These are phyloP conservation scores for Boletus mariae DNA, from an alignment of 1,284 basidiomycete genomes.

Conservation along the genomic window DNA sequence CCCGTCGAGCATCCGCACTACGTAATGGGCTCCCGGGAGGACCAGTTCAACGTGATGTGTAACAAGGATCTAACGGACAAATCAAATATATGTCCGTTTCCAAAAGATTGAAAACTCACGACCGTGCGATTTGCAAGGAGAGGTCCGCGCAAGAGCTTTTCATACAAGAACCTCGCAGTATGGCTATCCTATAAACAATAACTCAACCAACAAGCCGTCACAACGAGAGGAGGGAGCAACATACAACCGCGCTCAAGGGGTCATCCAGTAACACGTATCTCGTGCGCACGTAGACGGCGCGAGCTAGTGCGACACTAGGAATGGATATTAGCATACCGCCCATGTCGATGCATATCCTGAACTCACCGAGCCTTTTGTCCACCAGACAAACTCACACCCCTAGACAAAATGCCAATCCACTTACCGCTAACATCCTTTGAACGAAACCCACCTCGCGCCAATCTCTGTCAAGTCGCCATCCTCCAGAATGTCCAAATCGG, in stretches of 20 bases:
- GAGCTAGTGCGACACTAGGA: constrained; percentile 50
- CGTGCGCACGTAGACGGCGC: constrained; percentile 50
- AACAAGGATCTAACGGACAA: constrained; percentile 44
- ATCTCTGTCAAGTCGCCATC: constrained; percentile 37
- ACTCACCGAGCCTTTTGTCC: constrained; percentile 45
- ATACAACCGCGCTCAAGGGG: constrained; percentile 53
- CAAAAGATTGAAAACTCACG: constrained; percentile 32
- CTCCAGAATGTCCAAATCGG: constrained; percentile 51
- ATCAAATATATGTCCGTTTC: neutral
- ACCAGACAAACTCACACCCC: constrained; percentile 42
- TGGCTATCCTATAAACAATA: constrained; percentile 49
- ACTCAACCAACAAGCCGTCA: neutral
- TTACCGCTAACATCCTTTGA: neutral
- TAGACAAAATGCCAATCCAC: constrained; percentile 9
- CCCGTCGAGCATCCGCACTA: constrained; percentile 61
- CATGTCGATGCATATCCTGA: neutral
- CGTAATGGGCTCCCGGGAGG: constrained; percentile 52
- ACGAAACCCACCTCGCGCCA: constrained; percentile 29
- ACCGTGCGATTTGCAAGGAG: constrained; percentile 56
- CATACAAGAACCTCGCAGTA: constrained; percentile 55
- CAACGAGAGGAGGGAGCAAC: neutral
- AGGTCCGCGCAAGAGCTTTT: constrained; percentile 52
- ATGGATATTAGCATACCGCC: neutral
- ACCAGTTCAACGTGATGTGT: constrained; percentile 66
- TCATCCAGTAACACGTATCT: constrained; percentile 57